These are phyloP conservation scores for Coemansia sp. DNA, from an alignment of 192 early-diverging fungal genomes.

Conservation along the genomic window DNA sequence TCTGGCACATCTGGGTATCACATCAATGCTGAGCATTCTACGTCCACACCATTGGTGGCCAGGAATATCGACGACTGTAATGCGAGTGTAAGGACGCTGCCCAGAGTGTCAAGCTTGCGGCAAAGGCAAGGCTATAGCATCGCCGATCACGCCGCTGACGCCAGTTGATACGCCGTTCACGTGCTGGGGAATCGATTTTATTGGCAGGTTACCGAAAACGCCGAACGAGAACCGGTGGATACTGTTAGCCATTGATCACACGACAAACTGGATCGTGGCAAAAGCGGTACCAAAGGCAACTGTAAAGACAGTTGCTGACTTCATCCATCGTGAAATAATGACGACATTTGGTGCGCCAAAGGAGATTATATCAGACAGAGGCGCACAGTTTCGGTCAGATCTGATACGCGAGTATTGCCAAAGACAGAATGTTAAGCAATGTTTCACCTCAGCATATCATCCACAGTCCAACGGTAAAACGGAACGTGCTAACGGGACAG, in stretches of 20 bases:
- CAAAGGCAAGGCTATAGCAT: neutral
- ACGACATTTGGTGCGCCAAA: conserved; percentile 1
- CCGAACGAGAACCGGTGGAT: conserved; percentile 12
- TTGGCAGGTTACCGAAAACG: conserved; percentile 12
- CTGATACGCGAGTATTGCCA: neutral
- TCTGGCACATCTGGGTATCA: neutral
- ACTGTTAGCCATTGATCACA: conserved; percentile 10
- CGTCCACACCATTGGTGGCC: conserved; percentile 2
- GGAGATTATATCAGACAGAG: conserved; percentile 14
- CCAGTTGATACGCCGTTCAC: conserved; percentile 6
- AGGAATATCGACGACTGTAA: neutral
- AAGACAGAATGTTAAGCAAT: neutral
- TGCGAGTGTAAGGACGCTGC: neutral
- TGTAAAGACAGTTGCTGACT: conserved; percentile 10
- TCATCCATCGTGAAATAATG: conserved; percentile 8
- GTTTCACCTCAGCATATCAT: conserved; percentile 15
- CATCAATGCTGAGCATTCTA: neutral
- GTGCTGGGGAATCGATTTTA: conserved; percentile 15
- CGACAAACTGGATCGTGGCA: conserved; percentile 13
- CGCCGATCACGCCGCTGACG: neutral
- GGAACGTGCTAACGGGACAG: conserved; percentile 10
- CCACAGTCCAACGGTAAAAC: conserved; percentile 10
- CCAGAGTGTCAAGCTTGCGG: neutral
- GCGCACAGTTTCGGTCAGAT: neutral
- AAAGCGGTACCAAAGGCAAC: conserved; percentile 10